A percentile compares a stretch with the other conserved stretches of the same genome.
phyloP scores from a whole-genome alignment of 768 basidiomycete species.

The Krasilnikovozyma curviuscula region DNA sequence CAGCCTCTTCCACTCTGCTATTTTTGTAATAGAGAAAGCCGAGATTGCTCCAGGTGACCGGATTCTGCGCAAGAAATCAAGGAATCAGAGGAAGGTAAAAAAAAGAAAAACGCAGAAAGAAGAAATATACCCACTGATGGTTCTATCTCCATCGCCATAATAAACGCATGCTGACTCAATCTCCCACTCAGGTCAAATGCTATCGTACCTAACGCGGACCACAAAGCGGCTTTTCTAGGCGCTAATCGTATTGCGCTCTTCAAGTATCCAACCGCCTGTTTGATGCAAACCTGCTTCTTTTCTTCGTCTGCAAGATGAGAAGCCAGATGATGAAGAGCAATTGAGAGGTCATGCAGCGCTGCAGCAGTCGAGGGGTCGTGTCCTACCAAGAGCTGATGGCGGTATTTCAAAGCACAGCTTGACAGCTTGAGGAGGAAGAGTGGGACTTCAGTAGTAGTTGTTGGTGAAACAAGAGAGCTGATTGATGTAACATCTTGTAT shows the following conservation, averaged over 20 bases:
- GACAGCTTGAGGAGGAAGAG: conserved; percentile 17
- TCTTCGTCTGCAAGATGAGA: conserved; percentile 23
- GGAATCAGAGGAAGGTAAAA: conserved; percentile 1
- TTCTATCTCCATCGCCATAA: conserved; percentile 70
- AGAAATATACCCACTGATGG: conserved; percentile 39
- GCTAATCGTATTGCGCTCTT: conserved; percentile 38
- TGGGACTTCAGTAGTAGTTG: conserved; percentile 1
- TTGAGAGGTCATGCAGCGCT: conserved; percentile 55
- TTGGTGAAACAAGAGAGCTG: conserved; percentile 11
- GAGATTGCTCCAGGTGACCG: conserved; percentile 62
- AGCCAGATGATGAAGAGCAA: conserved; percentile 39
- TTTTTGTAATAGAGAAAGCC: conserved; percentile 70
- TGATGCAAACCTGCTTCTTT: conserved; percentile 37
- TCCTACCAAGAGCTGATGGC: conserved; percentile 14
- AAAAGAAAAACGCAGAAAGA: neutral
- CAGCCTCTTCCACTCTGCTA: conserved; percentile 60
- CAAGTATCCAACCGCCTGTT: neutral
- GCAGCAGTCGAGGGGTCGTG: conserved; percentile 37
- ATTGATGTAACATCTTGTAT: conserved; percentile 18
- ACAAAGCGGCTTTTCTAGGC: conserved; percentile 50
- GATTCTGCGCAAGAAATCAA: conserved; percentile 34
- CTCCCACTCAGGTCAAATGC: conserved; percentile 48
- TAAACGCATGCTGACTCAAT: conserved; percentile 74
- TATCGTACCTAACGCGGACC: conserved; percentile 63
- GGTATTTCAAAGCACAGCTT: conserved; percentile 24